Evolutionary conservation across 2,329 filamentous ascomycete species (phyloP).

Genomic region (Penicillium verrucosum): DNA sequence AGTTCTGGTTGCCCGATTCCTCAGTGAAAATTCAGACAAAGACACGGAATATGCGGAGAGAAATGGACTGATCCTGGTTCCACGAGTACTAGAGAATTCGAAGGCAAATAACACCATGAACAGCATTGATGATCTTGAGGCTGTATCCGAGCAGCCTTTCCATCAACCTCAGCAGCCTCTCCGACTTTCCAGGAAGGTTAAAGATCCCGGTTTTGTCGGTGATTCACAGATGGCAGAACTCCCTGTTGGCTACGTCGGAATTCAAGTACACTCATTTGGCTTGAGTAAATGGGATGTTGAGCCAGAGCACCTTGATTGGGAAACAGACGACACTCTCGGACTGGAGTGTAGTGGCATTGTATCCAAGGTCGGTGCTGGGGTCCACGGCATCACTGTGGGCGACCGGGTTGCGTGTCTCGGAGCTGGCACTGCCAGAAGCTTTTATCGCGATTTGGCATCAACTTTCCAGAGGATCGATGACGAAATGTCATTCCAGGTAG

Average conservation of each 20-base stretch:
- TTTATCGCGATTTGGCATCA: slow-evolving; percentile 14
- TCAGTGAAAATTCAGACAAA: not conserved
- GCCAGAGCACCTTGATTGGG: not conserved
- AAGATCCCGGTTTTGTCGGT: slow-evolving; percentile 7
- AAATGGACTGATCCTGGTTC: slow-evolving; percentile 21
- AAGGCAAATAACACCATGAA: slow-evolving; percentile 6
- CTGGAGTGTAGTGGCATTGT: slow-evolving; percentile 24
- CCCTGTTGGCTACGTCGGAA: slow-evolving; percentile 26
- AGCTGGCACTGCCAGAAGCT: slow-evolving; percentile 15
- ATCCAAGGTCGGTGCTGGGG: slow-evolving; percentile 14
- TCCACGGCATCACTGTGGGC: slow-evolving; percentile 16
- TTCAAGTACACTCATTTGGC: slow-evolving; percentile 33
- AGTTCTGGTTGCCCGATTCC: slow-evolving; percentile 13
- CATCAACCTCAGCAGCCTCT: slow-evolving; percentile 9
- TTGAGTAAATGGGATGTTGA: slow-evolving; percentile 30
- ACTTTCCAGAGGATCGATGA: slow-evolving; percentile 23
- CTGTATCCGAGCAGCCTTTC: slow-evolving; percentile 12
- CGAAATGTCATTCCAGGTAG: slow-evolving; percentile 21
- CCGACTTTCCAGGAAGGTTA: not conserved
- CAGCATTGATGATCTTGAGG: not conserved
- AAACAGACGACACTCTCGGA: slow-evolving; percentile 1
- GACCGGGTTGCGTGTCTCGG: slow-evolving; percentile 26
- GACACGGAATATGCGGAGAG: slow-evolving; percentile 28
- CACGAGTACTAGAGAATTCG: slow-evolving; percentile 21
- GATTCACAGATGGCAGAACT: slow-evolving; percentile 5